Conservation (phyloP, 495 filamentous ascomycete genomes). For the Aspergillus ostianus region DNA sequence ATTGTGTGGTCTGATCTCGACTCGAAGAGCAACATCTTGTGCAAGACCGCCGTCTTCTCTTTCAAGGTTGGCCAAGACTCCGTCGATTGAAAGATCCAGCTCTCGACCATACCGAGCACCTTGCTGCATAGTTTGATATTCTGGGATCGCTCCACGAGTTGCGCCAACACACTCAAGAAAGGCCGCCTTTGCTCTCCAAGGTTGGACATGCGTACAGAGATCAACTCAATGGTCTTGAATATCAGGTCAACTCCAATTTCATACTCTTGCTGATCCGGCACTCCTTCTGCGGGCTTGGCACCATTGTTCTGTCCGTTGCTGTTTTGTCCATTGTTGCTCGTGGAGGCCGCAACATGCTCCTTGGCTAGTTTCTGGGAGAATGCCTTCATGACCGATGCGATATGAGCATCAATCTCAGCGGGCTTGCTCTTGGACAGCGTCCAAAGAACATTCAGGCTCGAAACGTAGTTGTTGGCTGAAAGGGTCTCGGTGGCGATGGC, state of each 20-base stretch:
- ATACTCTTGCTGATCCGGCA: conserved; percentile 71
- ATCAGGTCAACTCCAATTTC: conserved; percentile 86
- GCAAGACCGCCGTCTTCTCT: conserved; percentile 93
- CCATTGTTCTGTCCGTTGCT: conserved; percentile 38
- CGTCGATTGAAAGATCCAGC: conserved; percentile 90
- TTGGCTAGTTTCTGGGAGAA: conserved; percentile 89
- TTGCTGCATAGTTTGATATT: conserved; percentile 83
- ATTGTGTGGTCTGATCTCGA: conserved; percentile 75
- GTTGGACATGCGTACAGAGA: conserved; percentile 85
- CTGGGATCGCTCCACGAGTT: conserved; percentile 89
- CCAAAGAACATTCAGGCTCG: conserved; percentile 89
- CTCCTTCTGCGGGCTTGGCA: conserved; percentile 49
- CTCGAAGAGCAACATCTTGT: conserved; percentile 97
- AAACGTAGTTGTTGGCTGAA: conserved; percentile 72
- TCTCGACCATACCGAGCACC: conserved; percentile 90
- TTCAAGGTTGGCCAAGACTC: conserved; percentile 95
- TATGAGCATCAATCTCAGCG: conserved; percentile 82
- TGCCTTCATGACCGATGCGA: conserved; percentile 85
- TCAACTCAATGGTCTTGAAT: conserved; percentile 89
- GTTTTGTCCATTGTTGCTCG: conserved; percentile 36
- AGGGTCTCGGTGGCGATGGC: conserved; percentile 78
- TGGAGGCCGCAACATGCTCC: conserved; percentile 82
- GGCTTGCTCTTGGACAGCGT: conserved; percentile 81
- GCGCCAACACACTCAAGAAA: conserved; percentile 90
- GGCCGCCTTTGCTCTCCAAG: conserved; percentile 90